Conservation (phyloP, 2,329 filamentous ascomycete species). For the Talaromyces sp. region DNA sequence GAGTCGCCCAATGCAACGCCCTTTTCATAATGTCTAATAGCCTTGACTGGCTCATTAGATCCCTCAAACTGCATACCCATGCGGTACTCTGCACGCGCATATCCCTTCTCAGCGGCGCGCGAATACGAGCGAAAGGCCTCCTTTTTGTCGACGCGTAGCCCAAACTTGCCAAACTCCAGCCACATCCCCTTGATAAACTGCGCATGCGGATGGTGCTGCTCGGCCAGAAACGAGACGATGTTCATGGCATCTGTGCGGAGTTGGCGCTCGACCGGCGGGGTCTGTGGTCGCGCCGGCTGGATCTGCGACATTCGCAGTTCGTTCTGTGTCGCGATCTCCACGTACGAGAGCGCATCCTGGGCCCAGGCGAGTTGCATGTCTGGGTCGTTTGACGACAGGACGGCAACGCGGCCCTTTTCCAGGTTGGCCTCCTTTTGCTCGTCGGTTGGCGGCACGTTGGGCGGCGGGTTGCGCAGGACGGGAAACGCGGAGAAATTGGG, state of each 20-base stretch:
- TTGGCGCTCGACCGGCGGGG: constrained; percentile 83
- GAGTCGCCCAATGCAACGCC: constrained; percentile 79
- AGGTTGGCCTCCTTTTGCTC: constrained; percentile 89
- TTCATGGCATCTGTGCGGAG: constrained; percentile 83
- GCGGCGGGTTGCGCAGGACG: constrained; percentile 67
- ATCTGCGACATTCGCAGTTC: constrained; percentile 59
- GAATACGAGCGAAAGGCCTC: constrained; percentile 87
- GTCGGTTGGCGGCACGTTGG: constrained; percentile 87
- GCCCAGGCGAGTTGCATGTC: constrained; percentile 97
- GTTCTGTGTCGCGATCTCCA: constrained; percentile 75
- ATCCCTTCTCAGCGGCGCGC: constrained; percentile 77
- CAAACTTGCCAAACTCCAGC: constrained; percentile 97
- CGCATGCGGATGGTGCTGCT: constrained; percentile 87
- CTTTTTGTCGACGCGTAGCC: constrained; percentile 82
- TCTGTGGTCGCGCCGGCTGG: constrained; percentile 61
- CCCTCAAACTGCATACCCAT: constrained; percentile 98
- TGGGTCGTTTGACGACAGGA: constrained; percentile 88
- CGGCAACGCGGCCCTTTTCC: constrained; percentile 74
- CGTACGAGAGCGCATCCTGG: constrained; percentile 82
- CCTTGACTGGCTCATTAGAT: constrained; percentile 86
- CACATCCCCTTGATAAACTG: constrained; percentile 94
- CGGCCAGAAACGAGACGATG: constrained; percentile 82
- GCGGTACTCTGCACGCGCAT: constrained; percentile 84
- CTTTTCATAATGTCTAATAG: constrained; percentile 80
- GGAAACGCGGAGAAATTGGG: constrained; percentile 92